A percentile compares a stretch with the other conserved stretches of the same genome.
Evolutionary conservation across 108 stramenopile genomes (phyloP).

Genomic region (Skeletonema marinoi): DNA sequence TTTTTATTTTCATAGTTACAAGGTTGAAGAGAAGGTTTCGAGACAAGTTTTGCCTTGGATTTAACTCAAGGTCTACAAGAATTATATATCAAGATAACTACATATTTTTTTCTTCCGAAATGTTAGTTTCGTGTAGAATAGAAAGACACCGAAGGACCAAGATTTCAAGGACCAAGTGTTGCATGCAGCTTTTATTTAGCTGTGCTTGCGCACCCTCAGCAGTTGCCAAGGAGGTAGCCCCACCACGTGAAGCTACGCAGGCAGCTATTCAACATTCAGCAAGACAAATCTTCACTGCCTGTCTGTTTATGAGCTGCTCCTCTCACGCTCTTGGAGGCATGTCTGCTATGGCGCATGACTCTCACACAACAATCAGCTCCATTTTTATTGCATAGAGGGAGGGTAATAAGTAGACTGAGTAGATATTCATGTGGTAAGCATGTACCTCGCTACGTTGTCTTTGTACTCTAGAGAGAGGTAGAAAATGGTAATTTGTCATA

Average conservation of each 20-base stretch:
- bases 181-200: neutral
- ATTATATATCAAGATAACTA: slow-evolving; percentile 25
- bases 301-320: too few species aligned
- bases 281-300: too few species aligned
- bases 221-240: neutral
- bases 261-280: too few species aligned
- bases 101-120: slow-evolving; percentile 10
- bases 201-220: neutral
- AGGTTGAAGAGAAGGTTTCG: slow-evolving; percentile 7
- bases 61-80: slow-evolving; percentile 8
- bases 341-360: neutral
- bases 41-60: slow-evolving; percentile 15
- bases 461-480: neutral
- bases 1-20: neutral
- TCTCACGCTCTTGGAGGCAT: too few species aligned
- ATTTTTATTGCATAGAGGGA: neutral
- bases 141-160: neutral
- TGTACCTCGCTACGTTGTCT: neutral
- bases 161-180: neutral
- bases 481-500: neutral
- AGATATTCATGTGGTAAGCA: neutral
- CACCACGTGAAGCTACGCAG: too few species aligned
- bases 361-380: neutral
- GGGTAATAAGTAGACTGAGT: neutral
- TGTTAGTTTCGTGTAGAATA: slow-evolving; percentile 6